These are phyloP conservation scores for Penicillium longicatenatum DNA, from an alignment of 495 filamentous ascomycete species.

Conservation along the genomic window DNA sequence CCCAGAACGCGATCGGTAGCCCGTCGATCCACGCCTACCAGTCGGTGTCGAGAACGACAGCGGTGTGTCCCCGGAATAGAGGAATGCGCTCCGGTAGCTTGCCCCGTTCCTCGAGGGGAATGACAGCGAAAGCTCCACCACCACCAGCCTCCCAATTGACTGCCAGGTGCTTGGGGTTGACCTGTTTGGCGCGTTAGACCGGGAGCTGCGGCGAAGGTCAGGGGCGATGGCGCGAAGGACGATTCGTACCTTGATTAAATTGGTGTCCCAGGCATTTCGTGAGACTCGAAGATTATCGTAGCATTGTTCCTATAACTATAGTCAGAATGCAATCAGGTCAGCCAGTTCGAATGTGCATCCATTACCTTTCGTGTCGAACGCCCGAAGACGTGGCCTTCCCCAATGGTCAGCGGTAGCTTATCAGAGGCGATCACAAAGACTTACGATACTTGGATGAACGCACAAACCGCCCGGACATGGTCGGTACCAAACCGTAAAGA, in stretches of 20 bases:
- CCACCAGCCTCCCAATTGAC: slow-evolving; percentile 99
- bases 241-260: slow-evolving; percentile 81
- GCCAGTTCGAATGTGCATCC: slow-evolving; percentile 13
- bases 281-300: slow-evolving; percentile 96
- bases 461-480: slow-evolving; percentile 96
- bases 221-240: slow-evolving; percentile 29
- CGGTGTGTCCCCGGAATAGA: slow-evolving; percentile 93
- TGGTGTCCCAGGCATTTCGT: slow-evolving; percentile 98
- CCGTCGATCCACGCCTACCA: slow-evolving; percentile 60
- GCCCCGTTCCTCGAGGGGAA: slow-evolving; percentile 85
- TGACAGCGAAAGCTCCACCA: slow-evolving; percentile 95
- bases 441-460: slow-evolving; percentile 97
- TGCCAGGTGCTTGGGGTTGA: slow-evolving; percentile 91
- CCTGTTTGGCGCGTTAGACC: slow-evolving; percentile 54
- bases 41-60: slow-evolving; percentile 94
- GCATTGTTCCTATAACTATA: slow-evolving; percentile 68
- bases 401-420: slow-evolving; percentile 31
- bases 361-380: slow-evolving; percentile 84
- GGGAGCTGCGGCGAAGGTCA: slow-evolving; percentile 25
- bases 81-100: slow-evolving; percentile 91
- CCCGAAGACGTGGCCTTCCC: slow-evolving; percentile 93
- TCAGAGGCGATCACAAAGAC: slow-evolving; percentile 36
- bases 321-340: slow-evolving; percentile 8
- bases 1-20: neutral
- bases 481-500: slow-evolving; percentile 15